Conservation (phyloP, 768 basidiomycete species). For the Psilocybe subaeruginosa region DNA sequence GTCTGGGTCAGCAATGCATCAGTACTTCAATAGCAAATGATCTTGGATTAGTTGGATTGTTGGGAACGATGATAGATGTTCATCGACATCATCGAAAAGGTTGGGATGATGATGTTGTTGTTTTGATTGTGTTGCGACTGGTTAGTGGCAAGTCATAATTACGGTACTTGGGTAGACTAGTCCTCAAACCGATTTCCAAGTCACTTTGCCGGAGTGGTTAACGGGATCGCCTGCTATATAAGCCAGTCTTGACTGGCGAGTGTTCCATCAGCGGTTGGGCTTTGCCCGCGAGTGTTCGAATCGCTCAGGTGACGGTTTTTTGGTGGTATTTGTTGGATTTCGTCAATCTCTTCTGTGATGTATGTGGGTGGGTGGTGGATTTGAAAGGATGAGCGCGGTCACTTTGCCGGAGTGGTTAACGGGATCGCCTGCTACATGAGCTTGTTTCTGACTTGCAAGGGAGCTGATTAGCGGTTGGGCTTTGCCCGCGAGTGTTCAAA, state of each 20-base stretch:
- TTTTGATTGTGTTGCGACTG: too few relatives aligned
- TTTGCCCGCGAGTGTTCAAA: constrained; percentile 33
- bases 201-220: constrained; percentile 97
- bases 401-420: constrained; percentile 97
- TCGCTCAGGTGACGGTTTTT: constrained; percentile 34
- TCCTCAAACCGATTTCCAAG: constrained; percentile 21
- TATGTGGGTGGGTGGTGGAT: too few relatives aligned
- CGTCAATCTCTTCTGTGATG: too few relatives aligned
- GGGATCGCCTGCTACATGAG: constrained; percentile 70
- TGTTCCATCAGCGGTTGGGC: constrained; percentile 26
- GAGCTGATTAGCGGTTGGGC: constrained; percentile 22
- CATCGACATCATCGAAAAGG: too few relatives aligned
- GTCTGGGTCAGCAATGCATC: too few relatives aligned
- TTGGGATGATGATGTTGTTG: too few relatives aligned
- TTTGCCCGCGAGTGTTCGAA: constrained; percentile 38
- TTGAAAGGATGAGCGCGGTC: constrained; percentile 36
- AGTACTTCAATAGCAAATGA: too few relatives aligned
- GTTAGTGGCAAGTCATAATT: too few relatives aligned
- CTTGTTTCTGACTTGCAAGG: not conserved
- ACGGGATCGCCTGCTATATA: constrained; percentile 76
- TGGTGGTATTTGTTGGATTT: not conserved
- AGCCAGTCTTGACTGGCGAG: not conserved
- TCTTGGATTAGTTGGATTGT: too few relatives aligned
- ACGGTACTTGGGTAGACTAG: not conserved
- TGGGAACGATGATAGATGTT: too few relatives aligned